Base-by-base conservation (phyloP, 2,329 filamentous ascomycete genomes). In the Emergomyces pasteurianus region DNA sequence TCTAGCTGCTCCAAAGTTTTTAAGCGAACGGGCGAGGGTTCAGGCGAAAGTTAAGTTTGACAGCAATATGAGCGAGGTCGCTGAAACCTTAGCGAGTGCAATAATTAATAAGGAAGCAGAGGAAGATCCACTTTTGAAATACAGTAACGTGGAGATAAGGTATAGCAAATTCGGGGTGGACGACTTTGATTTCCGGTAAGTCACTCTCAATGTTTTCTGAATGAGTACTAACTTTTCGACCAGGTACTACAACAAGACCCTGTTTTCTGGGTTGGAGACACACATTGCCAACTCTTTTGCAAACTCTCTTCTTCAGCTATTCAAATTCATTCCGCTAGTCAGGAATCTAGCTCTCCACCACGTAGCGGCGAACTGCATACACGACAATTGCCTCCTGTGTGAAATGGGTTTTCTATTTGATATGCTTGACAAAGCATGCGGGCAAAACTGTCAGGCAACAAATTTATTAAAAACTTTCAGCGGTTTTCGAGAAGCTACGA, bases 161-260 rank as follows among this genome's bases (percentile, higher is more conserved):
- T 99, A 97, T 78, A 96, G 92, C 80, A 95, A 91, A 71, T 99
- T 96, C 73, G 94, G 94, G 23, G 91, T 99, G n/a, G 92, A 97
- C 69, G 95, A 99, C 73, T 99, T 99, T 72, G 94, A 99, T 73
- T 99, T 99, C 75, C 88, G 88, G 86, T 96, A 88, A 74, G 96
- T 89, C 78, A 95, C 94, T 28, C 16, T 8, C 7, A 16, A 12
- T 18, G 2, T 12, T 21, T 21, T 5, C 77, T 95, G 56, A 89
- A 95, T 71, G 95, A 87, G 53, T 90, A 95, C 70, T 66, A 43
- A 64, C 58, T 69, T 50, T 67, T 14, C 18, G 64, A 66, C 3
- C 65, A 90, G 90, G 61, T 97, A 90, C 73, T 99, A 95, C 79
- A 99, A 99, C 75, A 91, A 89, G 71, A 97, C 95, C 1, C 81